A percentile compares a stretch with the other conserved stretches of the same genome.
phyloP scores from a whole-genome alignment of 768 basidiomycete genomes.

The Pulveroboletus sp. region DNA sequence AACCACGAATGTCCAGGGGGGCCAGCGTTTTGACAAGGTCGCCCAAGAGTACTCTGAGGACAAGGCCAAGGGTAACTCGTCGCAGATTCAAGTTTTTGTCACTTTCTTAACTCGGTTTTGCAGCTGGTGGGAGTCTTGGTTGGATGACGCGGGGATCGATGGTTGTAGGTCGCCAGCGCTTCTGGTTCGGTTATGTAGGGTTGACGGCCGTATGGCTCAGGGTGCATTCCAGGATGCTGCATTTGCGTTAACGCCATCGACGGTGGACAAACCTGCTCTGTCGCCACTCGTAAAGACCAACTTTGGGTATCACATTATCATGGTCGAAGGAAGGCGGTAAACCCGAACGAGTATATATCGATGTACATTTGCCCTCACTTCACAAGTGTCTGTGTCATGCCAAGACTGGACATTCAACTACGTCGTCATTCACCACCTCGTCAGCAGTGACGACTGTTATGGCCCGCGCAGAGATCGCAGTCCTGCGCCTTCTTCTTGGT shows the following conservation, averaged over 20 bases:
- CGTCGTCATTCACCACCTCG: slow-evolving; percentile 33
- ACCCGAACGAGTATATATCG: slow-evolving; percentile 17
- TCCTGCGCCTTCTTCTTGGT: slow-evolving; percentile 39
- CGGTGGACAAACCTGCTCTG: slow-evolving; percentile 70
- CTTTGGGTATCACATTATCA: slow-evolving; percentile 86
- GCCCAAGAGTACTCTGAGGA: slow-evolving; percentile 90
- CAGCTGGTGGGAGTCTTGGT: slow-evolving; percentile 81
- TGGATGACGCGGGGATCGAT: slow-evolving; percentile 87
- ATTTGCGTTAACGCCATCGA: slow-evolving; percentile 73
- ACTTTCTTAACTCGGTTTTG: slow-evolving; percentile 1
- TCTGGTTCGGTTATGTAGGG: neutral
- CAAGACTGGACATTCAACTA: slow-evolving; percentile 25
- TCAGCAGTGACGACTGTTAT: slow-evolving; percentile 29
- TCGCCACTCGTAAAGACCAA: slow-evolving; percentile 78
- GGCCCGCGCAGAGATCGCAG: slow-evolving; percentile 28
- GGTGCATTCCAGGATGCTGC: slow-evolving; percentile 83
- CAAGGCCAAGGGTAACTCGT: slow-evolving; percentile 72
- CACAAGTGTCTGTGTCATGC: slow-evolving; percentile 13
- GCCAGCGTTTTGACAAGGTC: slow-evolving; percentile 81
- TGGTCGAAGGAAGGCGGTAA: slow-evolving; percentile 80
- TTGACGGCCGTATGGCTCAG: slow-evolving; percentile 32
- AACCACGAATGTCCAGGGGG: slow-evolving; percentile 44
- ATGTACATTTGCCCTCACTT: slow-evolving; percentile 16
- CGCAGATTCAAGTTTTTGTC: neutral
- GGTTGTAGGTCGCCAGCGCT: slow-evolving; percentile 47